Conservation (phyloP, 2,329 filamentous ascomycete species). For the Scytalidium sp. region DNA sequence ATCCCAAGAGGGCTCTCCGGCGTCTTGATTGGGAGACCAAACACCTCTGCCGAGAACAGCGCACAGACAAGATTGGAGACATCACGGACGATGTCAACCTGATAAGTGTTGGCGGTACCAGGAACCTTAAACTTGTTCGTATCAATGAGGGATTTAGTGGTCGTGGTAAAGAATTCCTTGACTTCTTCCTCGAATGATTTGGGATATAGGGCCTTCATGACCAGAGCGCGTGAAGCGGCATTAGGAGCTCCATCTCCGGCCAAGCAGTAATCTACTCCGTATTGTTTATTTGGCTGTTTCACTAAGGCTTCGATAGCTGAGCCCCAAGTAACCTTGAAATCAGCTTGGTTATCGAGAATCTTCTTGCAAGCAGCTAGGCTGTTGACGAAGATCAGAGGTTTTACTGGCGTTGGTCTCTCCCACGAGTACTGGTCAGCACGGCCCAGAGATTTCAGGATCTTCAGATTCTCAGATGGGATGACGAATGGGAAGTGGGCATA, state of each 20-base stretch:
- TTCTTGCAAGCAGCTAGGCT: constrained; percentile 60
- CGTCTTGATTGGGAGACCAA: constrained; percentile 53
- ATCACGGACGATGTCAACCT: constrained; percentile 67
- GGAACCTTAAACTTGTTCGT: constrained; percentile 64
- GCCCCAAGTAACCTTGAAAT: constrained; percentile 65
- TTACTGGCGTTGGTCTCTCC: constrained; percentile 52
- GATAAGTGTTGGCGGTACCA: constrained; percentile 40
- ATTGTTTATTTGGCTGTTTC: constrained; percentile 43
- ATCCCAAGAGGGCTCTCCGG: constrained; percentile 45
- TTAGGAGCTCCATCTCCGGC: constrained; percentile 48
- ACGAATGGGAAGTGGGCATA: constrained; percentile 61
- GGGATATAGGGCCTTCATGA: constrained; percentile 57
- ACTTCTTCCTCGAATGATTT: constrained; percentile 61
- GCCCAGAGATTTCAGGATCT: constrained; percentile 65
- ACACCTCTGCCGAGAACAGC: constrained; percentile 52
- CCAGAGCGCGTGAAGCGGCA: constrained; percentile 46
- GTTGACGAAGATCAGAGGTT: constrained; percentile 51
- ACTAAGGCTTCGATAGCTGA: constrained; percentile 62
- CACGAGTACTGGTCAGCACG: constrained; percentile 70
- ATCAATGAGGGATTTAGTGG: constrained; percentile 57
- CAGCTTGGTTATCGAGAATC: constrained; percentile 54
- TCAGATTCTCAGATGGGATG: constrained; percentile 68
- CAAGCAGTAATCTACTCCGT: constrained; percentile 57
- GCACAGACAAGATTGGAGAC: constrained; percentile 52
- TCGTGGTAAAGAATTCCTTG: constrained; percentile 64